Conservation (phyloP, 139 green algal species). For the Auxenochlorella pyrenoidosa region DNA sequence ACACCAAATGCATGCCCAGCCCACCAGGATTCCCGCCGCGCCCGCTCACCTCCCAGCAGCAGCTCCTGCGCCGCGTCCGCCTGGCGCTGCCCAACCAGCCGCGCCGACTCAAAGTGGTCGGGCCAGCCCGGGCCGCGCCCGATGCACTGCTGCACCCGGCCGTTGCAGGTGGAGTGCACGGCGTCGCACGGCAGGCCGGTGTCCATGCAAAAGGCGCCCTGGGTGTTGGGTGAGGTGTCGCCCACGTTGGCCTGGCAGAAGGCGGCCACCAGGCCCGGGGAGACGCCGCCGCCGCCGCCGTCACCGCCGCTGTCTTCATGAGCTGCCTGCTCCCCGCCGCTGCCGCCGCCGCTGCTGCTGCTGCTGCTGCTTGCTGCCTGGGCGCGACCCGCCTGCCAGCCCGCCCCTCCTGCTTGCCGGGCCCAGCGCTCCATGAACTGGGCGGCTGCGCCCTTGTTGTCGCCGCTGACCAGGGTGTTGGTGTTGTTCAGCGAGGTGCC, state of each 20-base stretch:
- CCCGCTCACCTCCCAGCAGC: slow-evolving; percentile 34
- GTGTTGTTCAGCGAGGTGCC: slow-evolving; percentile 93
- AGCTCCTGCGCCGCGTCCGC: slow-evolving; percentile 53
- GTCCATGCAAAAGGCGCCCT: slow-evolving; percentile 81
- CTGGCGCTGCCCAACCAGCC: slow-evolving; percentile 76
- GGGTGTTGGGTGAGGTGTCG: slow-evolving; percentile 83
- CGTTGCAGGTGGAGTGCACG: slow-evolving; percentile 75
- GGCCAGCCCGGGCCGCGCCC: slow-evolving; percentile 74
- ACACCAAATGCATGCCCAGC: too few relatives aligned
- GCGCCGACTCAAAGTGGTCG: slow-evolving; percentile 71
- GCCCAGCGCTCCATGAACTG: slow-evolving; percentile 74
- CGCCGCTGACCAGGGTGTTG: slow-evolving; percentile 82
- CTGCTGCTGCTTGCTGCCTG: background rate
- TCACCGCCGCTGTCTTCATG: too few relatives aligned
- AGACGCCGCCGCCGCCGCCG: background rate
- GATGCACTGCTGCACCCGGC: slow-evolving; percentile 79
- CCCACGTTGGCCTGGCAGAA: slow-evolving; percentile 81
- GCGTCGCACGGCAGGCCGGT: slow-evolving; percentile 79
- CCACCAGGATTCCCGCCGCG: too few relatives aligned
- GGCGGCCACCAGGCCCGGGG: slow-evolving; percentile 67
- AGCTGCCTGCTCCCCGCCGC: background rate
- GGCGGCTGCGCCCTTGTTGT: slow-evolving; percentile 88
- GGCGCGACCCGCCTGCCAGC: background rate
- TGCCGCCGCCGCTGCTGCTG: background rate
- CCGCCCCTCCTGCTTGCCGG: background rate